Conservation (phyloP, 1,284 basidiomycete species). For the Microstroma glucosiphilum region DNA sequence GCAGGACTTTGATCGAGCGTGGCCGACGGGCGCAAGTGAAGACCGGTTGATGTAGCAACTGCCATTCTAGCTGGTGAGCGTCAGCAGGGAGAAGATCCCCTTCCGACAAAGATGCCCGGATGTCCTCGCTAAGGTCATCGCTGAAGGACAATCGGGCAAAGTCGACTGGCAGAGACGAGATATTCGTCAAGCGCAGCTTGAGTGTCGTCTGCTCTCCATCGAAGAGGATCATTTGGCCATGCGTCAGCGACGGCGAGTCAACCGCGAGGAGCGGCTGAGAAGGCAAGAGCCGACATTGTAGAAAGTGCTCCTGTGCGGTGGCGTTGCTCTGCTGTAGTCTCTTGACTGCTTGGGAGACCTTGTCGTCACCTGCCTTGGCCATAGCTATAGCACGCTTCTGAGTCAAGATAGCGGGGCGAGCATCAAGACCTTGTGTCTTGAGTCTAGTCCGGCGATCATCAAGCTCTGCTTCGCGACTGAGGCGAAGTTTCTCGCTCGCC, state of each 20-base stretch:
- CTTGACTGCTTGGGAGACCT: no score
- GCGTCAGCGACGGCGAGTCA: constrained; percentile 74
- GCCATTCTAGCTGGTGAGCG: constrained; percentile 82
- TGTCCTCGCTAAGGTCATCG: constrained; percentile 74
- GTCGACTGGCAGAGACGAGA: constrained; percentile 69
- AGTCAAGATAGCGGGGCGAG: constrained; percentile 50
- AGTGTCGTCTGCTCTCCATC: constrained; percentile 83
- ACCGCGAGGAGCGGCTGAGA: constrained; percentile 80
- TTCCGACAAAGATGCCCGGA: constrained; percentile 69
- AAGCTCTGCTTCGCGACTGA: constrained; percentile 58
- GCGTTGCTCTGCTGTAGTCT: neutral
- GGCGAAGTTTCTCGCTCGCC: constrained; percentile 63
- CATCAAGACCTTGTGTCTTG: constrained; percentile 67
- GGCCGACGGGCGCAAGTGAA: constrained; percentile 53
- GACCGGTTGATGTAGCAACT: constrained; percentile 68
- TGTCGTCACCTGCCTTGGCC: neutral
- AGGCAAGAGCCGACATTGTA: constrained; percentile 72
- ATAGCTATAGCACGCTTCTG: neutral
- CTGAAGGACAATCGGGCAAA: constrained; percentile 78
- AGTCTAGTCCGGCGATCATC: constrained; percentile 61
- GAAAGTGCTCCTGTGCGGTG: constrained; percentile 16
- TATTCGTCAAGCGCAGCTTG: constrained; percentile 76
- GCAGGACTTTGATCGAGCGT: constrained; percentile 54
- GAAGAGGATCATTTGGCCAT: constrained; percentile 86
- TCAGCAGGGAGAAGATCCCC: constrained; percentile 69